Evolutionary conservation across 345 rosid species (phyloP).

Genomic region (Eucalyptus sp.): DNA sequence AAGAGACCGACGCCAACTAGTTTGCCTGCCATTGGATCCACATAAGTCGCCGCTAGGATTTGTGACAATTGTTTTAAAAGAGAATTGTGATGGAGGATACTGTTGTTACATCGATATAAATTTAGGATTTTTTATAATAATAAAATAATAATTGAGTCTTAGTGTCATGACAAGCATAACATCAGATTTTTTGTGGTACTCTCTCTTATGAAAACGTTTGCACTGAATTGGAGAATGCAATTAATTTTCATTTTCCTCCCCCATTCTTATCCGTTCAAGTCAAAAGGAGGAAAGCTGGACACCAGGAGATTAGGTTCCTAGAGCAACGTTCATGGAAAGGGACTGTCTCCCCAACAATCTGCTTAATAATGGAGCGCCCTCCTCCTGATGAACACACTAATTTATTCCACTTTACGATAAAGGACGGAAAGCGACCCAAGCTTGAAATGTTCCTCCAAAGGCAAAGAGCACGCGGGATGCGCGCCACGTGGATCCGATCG

Average conservation of each 20-base stretch:
- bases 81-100: accelerated
- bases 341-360: background rate
- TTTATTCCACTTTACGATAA: background rate
- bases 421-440: background rate
- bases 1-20: too few relatives aligned
- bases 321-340: background rate
- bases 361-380: background rate
- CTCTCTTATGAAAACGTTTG: accelerated
- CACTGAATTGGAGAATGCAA: background rate
- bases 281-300: background rate
- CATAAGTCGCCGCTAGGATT: accelerated
- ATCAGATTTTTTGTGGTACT: accelerated
- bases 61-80: background rate
- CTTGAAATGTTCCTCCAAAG: background rate
- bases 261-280: background rate
- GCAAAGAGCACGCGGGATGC: background rate
- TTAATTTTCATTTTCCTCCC: background rate
- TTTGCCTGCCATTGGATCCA: background rate
- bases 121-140: accelerated
- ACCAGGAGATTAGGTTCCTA: background rate
- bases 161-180: accelerated
- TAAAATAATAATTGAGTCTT: accelerated
- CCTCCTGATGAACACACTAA: background rate
- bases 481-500: background rate
- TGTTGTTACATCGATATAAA: accelerated